Evolutionary conservation across 2,329 filamentous ascomycete genomes (phyloP).

Genomic region (Helotiales sp.): DNA sequence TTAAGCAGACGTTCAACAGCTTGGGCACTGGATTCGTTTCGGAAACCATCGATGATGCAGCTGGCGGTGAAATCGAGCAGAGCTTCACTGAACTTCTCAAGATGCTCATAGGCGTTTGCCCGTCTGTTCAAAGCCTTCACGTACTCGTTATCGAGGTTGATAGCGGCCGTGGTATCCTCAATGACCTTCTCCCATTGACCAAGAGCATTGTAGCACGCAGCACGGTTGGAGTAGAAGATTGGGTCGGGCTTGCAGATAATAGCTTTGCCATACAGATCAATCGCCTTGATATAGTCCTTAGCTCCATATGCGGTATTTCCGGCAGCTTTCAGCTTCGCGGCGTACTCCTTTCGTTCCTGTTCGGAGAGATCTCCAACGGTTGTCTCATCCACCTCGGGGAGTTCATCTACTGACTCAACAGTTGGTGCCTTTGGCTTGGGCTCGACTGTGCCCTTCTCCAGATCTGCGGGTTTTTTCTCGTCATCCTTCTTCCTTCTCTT

Average conservation of each 20-base stretch:
- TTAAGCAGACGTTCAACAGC: conserved; percentile 92
- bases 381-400: conserved; percentile 69
- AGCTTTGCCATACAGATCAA: conserved; percentile 92
- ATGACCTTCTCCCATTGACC: conserved; percentile 95
- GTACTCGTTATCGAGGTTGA: conserved; percentile 93
- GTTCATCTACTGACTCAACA: conserved; percentile 66
- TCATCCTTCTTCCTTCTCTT: conserved; percentile 85
- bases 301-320: conserved; percentile 96
- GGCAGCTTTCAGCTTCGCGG: conserved; percentile 88
- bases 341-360: conserved; percentile 82
- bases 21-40: conserved; percentile 85
- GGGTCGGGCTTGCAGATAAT: conserved; percentile 97
- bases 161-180: conserved; percentile 93
- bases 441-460: conserved; percentile 58
- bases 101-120: conserved; percentile 95
- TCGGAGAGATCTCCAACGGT: conserved; percentile 56
- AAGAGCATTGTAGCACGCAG: conserved; percentile 94
- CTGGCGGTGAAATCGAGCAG: conserved; percentile 97
- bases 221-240: conserved; percentile 98
- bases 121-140: conserved; percentile 97
- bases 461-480: conserved; percentile 73
- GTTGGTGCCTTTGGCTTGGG: conserved; percentile 54
- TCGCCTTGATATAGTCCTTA: conserved; percentile 92
- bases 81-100: conserved; percentile 88
- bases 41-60: conserved; percentile 98